Conservation (phyloP, 2,329 filamentous ascomycete genomes). For the Botryotinia calthae region DNA sequence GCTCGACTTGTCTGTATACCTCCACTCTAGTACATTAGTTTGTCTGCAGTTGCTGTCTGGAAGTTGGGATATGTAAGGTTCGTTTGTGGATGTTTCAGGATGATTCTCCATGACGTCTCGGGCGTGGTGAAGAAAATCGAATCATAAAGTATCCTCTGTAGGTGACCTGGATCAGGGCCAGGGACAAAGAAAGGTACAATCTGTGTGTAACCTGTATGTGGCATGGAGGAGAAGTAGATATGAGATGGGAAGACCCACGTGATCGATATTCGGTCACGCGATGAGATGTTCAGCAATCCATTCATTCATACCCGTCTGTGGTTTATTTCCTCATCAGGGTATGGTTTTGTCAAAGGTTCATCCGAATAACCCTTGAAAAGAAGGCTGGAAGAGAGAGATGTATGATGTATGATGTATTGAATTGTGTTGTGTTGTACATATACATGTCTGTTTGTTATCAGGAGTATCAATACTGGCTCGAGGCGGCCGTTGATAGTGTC, state of each 20-base stretch:
- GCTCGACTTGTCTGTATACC: background rate
- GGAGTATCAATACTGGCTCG: too few relatives aligned
- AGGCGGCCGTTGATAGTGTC: background rate
- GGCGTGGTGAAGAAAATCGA: background rate
- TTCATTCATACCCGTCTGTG: background rate
- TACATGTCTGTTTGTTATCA: background rate
- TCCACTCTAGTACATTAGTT: constrained; percentile 5
- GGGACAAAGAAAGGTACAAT: background rate
- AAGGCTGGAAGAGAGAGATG: background rate
- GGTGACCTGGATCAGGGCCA: background rate
- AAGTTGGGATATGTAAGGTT: background rate
- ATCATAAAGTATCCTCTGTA: background rate
- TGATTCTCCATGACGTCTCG: background rate
- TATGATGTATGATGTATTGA: background rate
- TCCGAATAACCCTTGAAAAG: background rate
- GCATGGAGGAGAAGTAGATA: background rate
- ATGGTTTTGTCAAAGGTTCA: background rate
- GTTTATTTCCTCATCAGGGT: background rate
- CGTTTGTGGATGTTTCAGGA: background rate
- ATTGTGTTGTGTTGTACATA: background rate
- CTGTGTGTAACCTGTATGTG: background rate
- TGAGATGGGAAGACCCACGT: background rate
- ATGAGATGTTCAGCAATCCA: background rate
- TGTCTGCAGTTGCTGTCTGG: background rate
- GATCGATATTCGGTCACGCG: background rate